Conservation (phyloP, 352 stramenopile genomes). For the Elongisporangium undulatum region DNA sequence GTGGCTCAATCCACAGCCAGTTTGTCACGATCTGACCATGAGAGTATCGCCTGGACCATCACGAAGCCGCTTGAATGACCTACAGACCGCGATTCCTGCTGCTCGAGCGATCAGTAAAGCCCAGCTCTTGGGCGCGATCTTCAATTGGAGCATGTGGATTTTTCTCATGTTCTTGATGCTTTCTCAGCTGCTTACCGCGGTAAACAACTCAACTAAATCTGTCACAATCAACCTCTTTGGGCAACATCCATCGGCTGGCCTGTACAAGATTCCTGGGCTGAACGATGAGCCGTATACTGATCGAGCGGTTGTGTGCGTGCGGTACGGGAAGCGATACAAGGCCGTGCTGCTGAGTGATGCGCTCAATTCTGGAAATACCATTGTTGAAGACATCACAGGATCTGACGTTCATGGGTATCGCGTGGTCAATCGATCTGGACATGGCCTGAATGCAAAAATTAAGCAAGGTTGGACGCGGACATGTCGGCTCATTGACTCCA, state of each 20-base stretch:
- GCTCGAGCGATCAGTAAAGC: neutral
- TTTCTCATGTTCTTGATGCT: conserved; percentile 22
- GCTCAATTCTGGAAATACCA: neutral
- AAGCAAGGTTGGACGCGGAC: neutral
- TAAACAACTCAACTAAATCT: neutral
- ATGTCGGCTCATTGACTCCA: conserved; percentile 3
- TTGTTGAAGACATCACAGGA: neutral
- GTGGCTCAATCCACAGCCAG: no score
- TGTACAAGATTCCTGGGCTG: neutral
- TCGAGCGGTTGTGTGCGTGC: neutral
- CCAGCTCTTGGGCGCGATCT: conserved; percentile 4
- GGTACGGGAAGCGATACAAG: neutral
- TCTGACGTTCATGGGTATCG: neutral
- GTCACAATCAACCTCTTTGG: neutral
- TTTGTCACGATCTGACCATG: no score
- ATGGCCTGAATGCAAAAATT: neutral
- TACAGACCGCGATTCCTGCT: neutral
- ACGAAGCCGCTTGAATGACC: neutral
- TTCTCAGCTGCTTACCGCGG: conserved; percentile 7
- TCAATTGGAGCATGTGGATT: conserved; percentile 26
- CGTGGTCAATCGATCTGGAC: neutral
- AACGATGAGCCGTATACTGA: neutral
- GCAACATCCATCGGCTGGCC: neutral
- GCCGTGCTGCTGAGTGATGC: neutral
- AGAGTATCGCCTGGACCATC: neutral